Evolutionary conservation across 2,329 filamentous ascomycete species (phyloP).

Genomic region (Cladosporium sp.): DNA sequence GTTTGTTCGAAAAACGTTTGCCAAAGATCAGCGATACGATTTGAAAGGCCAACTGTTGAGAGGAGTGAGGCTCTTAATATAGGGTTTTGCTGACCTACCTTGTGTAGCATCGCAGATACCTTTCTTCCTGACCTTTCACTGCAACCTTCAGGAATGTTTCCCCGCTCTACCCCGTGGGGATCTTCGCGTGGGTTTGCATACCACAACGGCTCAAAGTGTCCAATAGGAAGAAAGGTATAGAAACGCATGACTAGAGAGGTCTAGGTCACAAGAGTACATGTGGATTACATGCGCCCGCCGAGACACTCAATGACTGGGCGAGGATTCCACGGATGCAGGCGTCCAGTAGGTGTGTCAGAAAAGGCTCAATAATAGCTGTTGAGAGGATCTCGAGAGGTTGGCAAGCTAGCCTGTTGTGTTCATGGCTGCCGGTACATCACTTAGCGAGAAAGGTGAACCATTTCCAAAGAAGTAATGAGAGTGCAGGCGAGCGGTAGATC

Average conservation of each 20-base stretch:
- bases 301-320: slow-evolving; percentile 11
- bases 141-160: neutral
- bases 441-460: too few species aligned
- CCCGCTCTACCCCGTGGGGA: slow-evolving; percentile 12
- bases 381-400: neutral
- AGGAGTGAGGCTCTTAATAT: slow-evolving; percentile 9
- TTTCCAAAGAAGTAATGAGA: neutral
- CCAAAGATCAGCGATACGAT: slow-evolving; percentile 8
- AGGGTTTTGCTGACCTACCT: slow-evolving; percentile 2
- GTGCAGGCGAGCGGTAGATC: too few species aligned
- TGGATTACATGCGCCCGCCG: slow-evolving; percentile 6
- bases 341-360: neutral
- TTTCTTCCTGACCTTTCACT: slow-evolving; percentile 10
- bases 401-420: slow-evolving; percentile 7
- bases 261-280: slow-evolving; percentile 1
- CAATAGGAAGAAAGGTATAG: neutral
- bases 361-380: slow-evolving; percentile 2
- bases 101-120: slow-evolving; percentile 4
- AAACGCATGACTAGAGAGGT: neutral
- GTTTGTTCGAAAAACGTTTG: neutral
- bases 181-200: neutral
- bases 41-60: neutral
- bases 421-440: slow-evolving; percentile 1
- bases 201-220: neutral
- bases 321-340: slow-evolving; percentile 6